Conservation (phyloP, 805 yeast genomes). For the Ogataea methanolica region DNA sequence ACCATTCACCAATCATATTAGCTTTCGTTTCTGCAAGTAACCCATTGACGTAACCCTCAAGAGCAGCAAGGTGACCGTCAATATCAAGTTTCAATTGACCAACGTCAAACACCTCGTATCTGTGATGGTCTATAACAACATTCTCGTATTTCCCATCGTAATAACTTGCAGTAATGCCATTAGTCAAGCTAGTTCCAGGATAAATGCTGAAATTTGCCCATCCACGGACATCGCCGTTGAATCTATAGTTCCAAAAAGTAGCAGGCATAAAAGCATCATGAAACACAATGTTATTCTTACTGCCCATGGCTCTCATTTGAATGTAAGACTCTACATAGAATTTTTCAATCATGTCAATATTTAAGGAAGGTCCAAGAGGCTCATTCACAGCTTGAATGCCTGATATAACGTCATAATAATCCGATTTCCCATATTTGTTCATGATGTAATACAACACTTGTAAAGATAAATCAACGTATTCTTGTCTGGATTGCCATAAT, state of each 20-base stretch:
- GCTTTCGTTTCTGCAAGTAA: slow-evolving; percentile 38
- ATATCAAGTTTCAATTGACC: slow-evolving; percentile 51
- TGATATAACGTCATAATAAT: slow-evolving; percentile 52
- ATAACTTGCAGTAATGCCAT: slow-evolving; percentile 2
- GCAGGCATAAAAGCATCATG: slow-evolving; percentile 62
- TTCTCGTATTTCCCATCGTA: slow-evolving; percentile 41
- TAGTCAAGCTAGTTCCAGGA: slow-evolving; percentile 6
- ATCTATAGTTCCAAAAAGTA: slow-evolving; percentile 50
- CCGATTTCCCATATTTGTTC: slow-evolving; percentile 45
- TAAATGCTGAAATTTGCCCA: slow-evolving; percentile 7
- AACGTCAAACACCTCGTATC: slow-evolving; percentile 81
- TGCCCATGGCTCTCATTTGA: slow-evolving; percentile 35
- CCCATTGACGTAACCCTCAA: slow-evolving; percentile 45
- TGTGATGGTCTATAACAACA: slow-evolving; percentile 83
- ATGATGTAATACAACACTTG: slow-evolving; percentile 46
- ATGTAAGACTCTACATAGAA: slow-evolving; percentile 41
- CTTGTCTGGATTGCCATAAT: slow-evolving; percentile 37
- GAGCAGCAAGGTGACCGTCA: slow-evolving; percentile 55
- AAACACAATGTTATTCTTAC: slow-evolving; percentile 43
- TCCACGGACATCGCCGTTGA: slow-evolving; percentile 19
- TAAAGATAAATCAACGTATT: slow-evolving; percentile 44
- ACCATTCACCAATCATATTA: slow-evolving; percentile 65
- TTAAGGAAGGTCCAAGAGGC: slow-evolving; percentile 54
- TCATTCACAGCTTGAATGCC: slow-evolving; percentile 73
- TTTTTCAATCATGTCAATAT: slow-evolving; percentile 36